Percentiles rank a stretch among this genome's conserved stretches.
Conservation (phyloP, 345 rosid genomes). For the Draba incana region DNA sequence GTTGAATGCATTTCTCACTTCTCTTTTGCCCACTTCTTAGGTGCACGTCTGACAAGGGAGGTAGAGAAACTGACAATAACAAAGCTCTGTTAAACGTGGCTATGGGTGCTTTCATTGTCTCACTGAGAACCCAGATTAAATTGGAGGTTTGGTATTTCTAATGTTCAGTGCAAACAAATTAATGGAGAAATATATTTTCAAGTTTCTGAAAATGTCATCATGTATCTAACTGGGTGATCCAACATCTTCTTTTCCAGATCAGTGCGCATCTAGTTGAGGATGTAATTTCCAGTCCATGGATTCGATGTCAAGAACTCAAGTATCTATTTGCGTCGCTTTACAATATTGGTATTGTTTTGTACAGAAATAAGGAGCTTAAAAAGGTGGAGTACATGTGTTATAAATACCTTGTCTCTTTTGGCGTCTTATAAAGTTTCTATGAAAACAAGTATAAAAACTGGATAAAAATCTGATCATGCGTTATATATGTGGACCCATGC, state of each 20-base stretch:
- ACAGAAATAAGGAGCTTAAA: conserved; percentile 61
- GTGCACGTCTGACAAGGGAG: conserved; percentile 49
- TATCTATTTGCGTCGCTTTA: conserved; percentile 60
- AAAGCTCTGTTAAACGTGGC: conserved; percentile 54
- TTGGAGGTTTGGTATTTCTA: conserved; percentile 53
- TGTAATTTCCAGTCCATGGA: conserved; percentile 63
- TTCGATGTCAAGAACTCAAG: conserved; percentile 67
- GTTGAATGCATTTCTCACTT: conserved; percentile 29
- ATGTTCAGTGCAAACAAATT: conserved; percentile 23
- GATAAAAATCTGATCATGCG: conserved; percentile 21
- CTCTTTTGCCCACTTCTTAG: conserved; percentile 42
- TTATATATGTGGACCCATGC: conserved; percentile 24
- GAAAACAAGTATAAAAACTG: conserved; percentile 12
- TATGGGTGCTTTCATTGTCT: conserved; percentile 77
- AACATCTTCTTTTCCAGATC: conserved; percentile 55
- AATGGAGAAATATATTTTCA: conserved; percentile 22
- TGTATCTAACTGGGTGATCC: conserved; percentile 33
- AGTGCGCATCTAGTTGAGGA: conserved; percentile 50
- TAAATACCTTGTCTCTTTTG: not conserved
- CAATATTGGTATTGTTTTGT: conserved; percentile 65
- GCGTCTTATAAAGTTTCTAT: conserved; percentile 2
- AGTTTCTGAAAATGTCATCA: conserved; percentile 25
- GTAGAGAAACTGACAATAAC: conserved; percentile 51
- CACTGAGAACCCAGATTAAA: conserved; percentile 55
- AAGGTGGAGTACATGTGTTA: conserved; percentile 58